Evolutionary conservation across 345 rosid species (phyloP).

Genomic region (Abelmoschus esculentus): DNA sequence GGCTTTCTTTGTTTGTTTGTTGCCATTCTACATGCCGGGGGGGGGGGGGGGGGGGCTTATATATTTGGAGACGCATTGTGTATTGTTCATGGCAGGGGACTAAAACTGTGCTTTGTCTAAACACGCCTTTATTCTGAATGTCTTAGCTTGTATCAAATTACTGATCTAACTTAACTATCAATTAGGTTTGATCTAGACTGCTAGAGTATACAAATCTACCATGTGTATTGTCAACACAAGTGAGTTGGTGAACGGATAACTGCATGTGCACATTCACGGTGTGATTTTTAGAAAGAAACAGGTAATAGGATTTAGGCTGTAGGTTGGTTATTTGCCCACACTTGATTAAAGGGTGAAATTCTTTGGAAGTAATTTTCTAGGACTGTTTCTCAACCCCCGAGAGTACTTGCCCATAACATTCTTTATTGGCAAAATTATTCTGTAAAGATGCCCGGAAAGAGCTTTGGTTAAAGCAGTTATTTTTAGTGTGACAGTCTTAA

Average conservation of each 20-base stretch:
- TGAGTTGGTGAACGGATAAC: background rate
- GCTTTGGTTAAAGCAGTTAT: background rate
- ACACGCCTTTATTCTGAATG: background rate
- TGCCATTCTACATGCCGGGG: background rate
- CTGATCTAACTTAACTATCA: background rate
- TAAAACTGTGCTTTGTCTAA: background rate
- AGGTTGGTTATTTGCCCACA: background rate
- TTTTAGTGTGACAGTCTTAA: background rate
- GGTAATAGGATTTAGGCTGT: background rate
- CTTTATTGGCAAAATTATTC: background rate
- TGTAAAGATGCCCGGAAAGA: conserved; percentile 4
- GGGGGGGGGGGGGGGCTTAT: background rate
- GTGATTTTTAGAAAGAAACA: background rate
- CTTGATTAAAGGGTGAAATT: background rate
- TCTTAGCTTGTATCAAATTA: background rate
- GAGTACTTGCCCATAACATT: background rate
- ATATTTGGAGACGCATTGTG: background rate
- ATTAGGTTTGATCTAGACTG: background rate
- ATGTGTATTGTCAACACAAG: background rate
- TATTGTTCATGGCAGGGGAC: background rate
- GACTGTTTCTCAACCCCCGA: background rate
- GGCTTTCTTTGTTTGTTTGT: background rate
- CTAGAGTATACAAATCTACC: background rate
- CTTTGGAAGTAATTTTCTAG: background rate
- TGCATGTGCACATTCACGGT: background rate